These are phyloP conservation scores for Rhypophila decipiens DNA, from an alignment of 495 filamentous ascomycete species.

Conservation along the genomic window DNA sequence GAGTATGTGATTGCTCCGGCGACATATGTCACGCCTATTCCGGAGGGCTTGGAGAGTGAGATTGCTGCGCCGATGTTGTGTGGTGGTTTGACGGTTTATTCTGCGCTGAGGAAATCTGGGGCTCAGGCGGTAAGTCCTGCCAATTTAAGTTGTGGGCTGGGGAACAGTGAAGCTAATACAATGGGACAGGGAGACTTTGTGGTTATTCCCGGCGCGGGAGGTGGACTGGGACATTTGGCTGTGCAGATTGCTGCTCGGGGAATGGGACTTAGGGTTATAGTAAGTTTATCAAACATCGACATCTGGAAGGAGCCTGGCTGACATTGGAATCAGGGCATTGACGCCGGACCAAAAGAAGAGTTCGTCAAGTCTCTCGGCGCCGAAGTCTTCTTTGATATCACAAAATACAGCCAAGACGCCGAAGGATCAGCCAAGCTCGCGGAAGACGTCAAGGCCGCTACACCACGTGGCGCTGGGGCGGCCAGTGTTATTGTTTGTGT, in stretches of 20 bases:
- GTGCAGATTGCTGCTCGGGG: constrained; percentile 56
- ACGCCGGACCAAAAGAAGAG: constrained; percentile 55
- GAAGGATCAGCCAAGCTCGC: constrained; percentile 27
- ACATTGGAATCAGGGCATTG: constrained; percentile 44
- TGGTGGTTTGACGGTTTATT: constrained; percentile 53
- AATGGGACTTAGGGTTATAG: constrained; percentile 61
- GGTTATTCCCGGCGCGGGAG: constrained; percentile 61
- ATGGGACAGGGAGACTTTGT: constrained; percentile 51
- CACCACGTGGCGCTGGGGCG: constrained; percentile 53
- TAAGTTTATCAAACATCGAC: constrained; percentile 1
- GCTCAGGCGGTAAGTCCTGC: constrained; percentile 31
- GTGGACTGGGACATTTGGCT: constrained; percentile 61
- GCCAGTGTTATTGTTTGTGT: constrained; percentile 60
- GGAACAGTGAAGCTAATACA: too few relatives aligned
- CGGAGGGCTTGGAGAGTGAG: constrained; percentile 50
- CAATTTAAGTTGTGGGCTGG: not conserved
- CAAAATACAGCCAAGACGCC: constrained; percentile 43
- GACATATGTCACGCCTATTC: constrained; percentile 64
- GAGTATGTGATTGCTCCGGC: constrained; percentile 61
- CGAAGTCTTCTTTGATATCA: constrained; percentile 62
- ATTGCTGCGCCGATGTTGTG: constrained; percentile 61
- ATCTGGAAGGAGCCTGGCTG: too few relatives aligned
- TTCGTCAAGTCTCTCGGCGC: constrained; percentile 56
- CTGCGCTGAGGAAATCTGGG: constrained; percentile 51
- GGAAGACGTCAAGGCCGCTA: constrained; percentile 47